Evolutionary conservation across 305 asterid genomes (phyloP).

Genomic region (Rubia balearica): DNA sequence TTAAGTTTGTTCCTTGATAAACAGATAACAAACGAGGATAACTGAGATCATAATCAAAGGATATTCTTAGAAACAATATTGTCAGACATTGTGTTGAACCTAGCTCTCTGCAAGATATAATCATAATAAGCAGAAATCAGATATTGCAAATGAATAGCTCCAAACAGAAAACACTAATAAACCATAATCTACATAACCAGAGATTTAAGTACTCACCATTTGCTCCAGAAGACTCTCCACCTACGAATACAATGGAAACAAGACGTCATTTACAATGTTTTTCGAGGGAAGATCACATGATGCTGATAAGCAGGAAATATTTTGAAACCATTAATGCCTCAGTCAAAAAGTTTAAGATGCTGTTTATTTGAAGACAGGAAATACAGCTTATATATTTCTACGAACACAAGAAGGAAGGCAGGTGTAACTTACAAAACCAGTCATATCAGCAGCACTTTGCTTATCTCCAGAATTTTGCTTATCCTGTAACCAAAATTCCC

Average conservation of each 20-base stretch:
- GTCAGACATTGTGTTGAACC: conserved; percentile 69
- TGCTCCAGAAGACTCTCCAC: conserved; percentile 63
- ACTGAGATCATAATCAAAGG: conserved; percentile 26
- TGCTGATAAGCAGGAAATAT: neutral
- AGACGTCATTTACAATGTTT: neutral
- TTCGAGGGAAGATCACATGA: neutral
- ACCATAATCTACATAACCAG: neutral
- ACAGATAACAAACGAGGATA: neutral
- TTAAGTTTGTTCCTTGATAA: neutral
- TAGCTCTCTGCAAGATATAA: conserved; percentile 43
- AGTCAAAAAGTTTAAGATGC: neutral
- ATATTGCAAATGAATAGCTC: neutral
- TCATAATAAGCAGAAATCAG: neutral
- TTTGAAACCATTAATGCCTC: neutral
- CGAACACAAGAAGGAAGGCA: neutral
- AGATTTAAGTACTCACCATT: conserved; percentile 38
- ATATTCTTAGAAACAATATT: conserved; percentile 58
- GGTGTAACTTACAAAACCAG: conserved; percentile 43
- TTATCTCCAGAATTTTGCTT: conserved; percentile 45
- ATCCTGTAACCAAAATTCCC: conserved; percentile 32
- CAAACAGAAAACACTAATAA: neutral
- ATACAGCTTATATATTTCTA: neutral
- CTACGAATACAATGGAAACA: conserved; percentile 24
- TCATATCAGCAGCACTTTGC: conserved; percentile 57
- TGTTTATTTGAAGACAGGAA: neutral